Base-by-base conservation (phyloP, 2,329 filamentous ascomycete species). In the Colletotrichum eleusines region DNA sequence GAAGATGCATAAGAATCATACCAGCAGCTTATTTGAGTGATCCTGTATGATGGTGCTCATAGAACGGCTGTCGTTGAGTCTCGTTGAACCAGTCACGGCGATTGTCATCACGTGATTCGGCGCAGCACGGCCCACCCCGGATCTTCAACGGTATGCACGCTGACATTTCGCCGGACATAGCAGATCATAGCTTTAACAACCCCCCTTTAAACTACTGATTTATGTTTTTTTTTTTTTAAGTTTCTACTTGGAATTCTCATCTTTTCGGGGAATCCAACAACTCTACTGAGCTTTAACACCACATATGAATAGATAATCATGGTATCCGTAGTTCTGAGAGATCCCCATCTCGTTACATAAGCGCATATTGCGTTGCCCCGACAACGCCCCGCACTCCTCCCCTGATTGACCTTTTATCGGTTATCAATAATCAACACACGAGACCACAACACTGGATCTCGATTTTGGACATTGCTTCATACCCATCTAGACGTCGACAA, bases 301-400 rank as follows among this genome's bases (percentile, higher is more conserved):
- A 31, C 1, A 18, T n/a, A 11, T 50, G 14, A 50, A 28, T 3
- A 5, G 23, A 14, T 50, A 3, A 26, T 14, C n/a, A n/a, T n/a
- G 31, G 31, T 33, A 33, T 7, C 31, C 7, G 23, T 26, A 6
- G 23, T 50, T 26, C 20, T 3, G 3, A 38, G 23, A 11, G 8
- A 31, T 76, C 69, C 7, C 26, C 18, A 74, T 72, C 50, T 74
- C 74, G 0, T 65, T 78, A 16, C 73, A 72, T 9, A 76, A 69
- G 66, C 78, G 72, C 72, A 69, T 74, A 50, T 3, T 6, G 2
- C 1, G 74, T 76, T 74, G 66, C 70, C 71, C 46, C 33, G 40
- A 64, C 74, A 76, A 76, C 75, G 38, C n/a, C 18, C 66, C 60
- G 40, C 60, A 60, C 1, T 9, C 55, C 23, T 42, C 57, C 35